These are phyloP conservation scores for Ganoderma resinaceum DNA, from an alignment of 1,284 basidiomycete genomes.

Conservation along the genomic window DNA sequence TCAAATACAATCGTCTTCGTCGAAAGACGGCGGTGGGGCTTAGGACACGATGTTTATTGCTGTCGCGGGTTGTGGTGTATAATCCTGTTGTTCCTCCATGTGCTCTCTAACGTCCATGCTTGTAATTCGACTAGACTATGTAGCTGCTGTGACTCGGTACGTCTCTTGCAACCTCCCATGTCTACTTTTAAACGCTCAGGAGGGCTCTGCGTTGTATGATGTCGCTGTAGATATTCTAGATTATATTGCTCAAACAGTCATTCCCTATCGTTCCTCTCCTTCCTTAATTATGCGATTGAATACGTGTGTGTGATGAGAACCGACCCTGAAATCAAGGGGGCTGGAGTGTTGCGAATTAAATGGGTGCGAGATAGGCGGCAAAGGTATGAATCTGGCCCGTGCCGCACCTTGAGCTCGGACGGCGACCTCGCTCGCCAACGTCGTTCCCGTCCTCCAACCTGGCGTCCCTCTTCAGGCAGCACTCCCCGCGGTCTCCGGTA, in stretches of 20 bases:
- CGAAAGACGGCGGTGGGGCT: conserved; percentile 42
- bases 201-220: conserved; percentile 37
- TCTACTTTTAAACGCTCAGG: conserved; percentile 25
- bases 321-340: background rate
- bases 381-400: conserved; percentile 12
- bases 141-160: conserved; percentile 32
- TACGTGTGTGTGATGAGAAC: background rate
- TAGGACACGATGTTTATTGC: conserved; percentile 25
- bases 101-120: conserved; percentile 33
- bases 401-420: conserved; percentile 21
- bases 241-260: conserved; percentile 34
- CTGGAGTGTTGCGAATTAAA: conserved; percentile 3
- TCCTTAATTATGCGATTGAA: background rate
- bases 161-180: conserved; percentile 33
- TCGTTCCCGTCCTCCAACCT: conserved; percentile 31
- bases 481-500: conserved; percentile 53
- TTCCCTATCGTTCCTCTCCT: conserved; percentile 6
- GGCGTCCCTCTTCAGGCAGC: conserved; percentile 44
- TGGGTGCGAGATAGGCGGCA: conserved; percentile 8
- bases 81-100: conserved; percentile 19
- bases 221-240: conserved; percentile 38
- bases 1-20: conserved; percentile 42
- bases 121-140: conserved; percentile 37
- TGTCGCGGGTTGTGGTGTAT: conserved; percentile 18
- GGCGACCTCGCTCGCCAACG: conserved; percentile 21